Evolutionary conservation across 2,329 filamentous ascomycete species (phyloP), one percentile per base, ranked within the genome.

Genomic region (Aspergillus fumigatus): DNA sequence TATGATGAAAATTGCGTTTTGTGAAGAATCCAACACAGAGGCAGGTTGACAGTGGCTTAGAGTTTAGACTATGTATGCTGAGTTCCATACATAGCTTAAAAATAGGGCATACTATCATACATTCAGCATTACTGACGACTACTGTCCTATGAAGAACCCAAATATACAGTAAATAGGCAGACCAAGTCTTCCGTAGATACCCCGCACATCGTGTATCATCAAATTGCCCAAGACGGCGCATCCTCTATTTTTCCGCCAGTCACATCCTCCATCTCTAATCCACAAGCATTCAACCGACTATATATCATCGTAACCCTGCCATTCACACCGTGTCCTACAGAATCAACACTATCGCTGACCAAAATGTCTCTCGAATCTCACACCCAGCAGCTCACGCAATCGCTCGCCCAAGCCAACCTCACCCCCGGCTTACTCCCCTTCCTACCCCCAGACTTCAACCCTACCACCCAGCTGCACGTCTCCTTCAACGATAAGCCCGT

Each of bases 371-470:
- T 32, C 48, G 19, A 25, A 27, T 50, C 48, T 21, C 26, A 29
- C 48, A 27, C 26, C 21, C n/a, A 35, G 10, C n/a, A 23, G 17
- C 21, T 50, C 4, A 11, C 17, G 17, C n/a, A 27, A 19, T 50
- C 23, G 3, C 32, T 50, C 26, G 10, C 11, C 3, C 48, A 50
- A 26, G 48, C 48, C 5, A 19, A 6, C 23, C n/a, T 48, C 3
- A 25, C n/a, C 3, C 14, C 23, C 14, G 7, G 27, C 14, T 57
- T 52, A 1, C 55, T 55, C 11, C 53, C 53, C 1, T 54, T 61
- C 3, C 55, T 62, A 38, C 52, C 60, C 1, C 35, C 51, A 4
- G 19, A 54, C 29, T 59, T 62, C 26, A 48, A 19, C 1, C 60
- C 59, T 6, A 40, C 56, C 5, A 56, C 49, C 1, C 38, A 54